These are phyloP conservation scores for Brassica napus DNA, from an alignment of 345 rosid species.

Conservation along the genomic window DNA sequence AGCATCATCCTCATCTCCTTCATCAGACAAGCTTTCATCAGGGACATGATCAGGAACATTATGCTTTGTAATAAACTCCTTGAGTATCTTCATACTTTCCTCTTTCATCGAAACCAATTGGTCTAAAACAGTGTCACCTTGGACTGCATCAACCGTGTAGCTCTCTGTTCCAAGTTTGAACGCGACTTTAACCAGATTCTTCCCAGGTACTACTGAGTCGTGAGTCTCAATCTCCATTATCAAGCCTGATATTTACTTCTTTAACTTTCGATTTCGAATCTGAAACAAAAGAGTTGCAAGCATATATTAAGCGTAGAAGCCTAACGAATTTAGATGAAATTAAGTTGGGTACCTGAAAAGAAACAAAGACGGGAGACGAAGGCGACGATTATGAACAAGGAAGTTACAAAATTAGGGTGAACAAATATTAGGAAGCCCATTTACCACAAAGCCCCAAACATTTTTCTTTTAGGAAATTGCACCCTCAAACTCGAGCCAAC, in stretches of 20 bases:
- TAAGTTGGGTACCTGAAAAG: too few species aligned
- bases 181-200: constrained; percentile 49
- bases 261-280: too few species aligned
- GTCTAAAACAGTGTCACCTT: constrained; percentile 54
- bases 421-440: too few species aligned
- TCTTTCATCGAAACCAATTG: constrained; percentile 77
- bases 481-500: too few species aligned
- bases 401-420: too few species aligned
- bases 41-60: constrained; percentile 78
- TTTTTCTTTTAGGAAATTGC: too few species aligned
- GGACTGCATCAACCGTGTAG: constrained; percentile 45
- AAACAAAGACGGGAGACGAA: too few species aligned
- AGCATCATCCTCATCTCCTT: constrained; percentile 47
- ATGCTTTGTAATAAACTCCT: constrained; percentile 82
- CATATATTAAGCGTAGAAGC: too few species aligned
- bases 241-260: neutral
- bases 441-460: too few species aligned
- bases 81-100: constrained; percentile 69
- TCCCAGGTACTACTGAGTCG: constrained; percentile 27
- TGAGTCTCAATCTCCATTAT: constrained; percentile 55
- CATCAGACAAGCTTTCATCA: constrained; percentile 65
- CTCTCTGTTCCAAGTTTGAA: constrained; percentile 67
- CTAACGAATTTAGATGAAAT: too few species aligned
- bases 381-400: too few species aligned
- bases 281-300: too few species aligned